These are phyloP conservation scores for Pythium rhizo-oryzae DNA, from an alignment of 352 stramenopile species.

Conservation along the genomic window DNA sequence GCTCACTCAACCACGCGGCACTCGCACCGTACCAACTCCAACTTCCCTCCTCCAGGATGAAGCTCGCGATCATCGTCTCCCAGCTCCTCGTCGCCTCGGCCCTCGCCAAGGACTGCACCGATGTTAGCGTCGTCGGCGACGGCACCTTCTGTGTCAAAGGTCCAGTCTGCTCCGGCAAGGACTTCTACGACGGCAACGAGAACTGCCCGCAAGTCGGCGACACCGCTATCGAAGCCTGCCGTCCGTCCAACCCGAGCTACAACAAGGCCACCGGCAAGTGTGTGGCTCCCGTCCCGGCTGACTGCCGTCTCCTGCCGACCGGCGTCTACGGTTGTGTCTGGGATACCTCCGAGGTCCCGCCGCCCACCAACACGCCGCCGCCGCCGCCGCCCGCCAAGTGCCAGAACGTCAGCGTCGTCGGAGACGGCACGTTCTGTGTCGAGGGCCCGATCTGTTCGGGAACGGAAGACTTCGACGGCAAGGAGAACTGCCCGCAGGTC, in stretches of 20 bases:
- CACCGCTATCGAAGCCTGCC: constrained; percentile 23
- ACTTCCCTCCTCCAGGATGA: constrained; percentile 10
- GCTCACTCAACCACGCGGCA: too few relatives aligned
- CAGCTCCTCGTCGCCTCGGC: not conserved
- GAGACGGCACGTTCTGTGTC: too few relatives aligned
- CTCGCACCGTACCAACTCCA: too few relatives aligned
- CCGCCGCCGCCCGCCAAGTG: constrained; percentile 10
- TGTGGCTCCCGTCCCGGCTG: constrained; percentile 16
- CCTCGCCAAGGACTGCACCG: constrained; percentile 16
- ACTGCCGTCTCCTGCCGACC: constrained; percentile 5
- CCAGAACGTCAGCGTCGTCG: constrained; percentile 31
- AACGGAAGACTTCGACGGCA: constrained; percentile 12
- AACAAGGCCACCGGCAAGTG: constrained; percentile 23
- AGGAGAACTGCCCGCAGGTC: constrained; percentile 21
- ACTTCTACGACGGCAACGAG: too few relatives aligned
- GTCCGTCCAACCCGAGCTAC: constrained; percentile 16
- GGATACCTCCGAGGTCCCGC: constrained; percentile 23
- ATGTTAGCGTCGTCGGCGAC: constrained; percentile 37
- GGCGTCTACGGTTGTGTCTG: constrained; percentile 19
- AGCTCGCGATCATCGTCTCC: constrained; percentile 4
- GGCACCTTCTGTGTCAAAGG: too few relatives aligned
- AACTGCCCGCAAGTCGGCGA: constrained; percentile 28
- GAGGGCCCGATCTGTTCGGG: constrained; percentile 28
- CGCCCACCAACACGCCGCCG: too few relatives aligned
- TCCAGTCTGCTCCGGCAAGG: constrained; percentile 27